Percentiles rank a stretch among this genome's conserved stretches.
phyloP scores from a whole-genome alignment of 78 protist genomes.

The Dictyostelium capitatum region DNA sequence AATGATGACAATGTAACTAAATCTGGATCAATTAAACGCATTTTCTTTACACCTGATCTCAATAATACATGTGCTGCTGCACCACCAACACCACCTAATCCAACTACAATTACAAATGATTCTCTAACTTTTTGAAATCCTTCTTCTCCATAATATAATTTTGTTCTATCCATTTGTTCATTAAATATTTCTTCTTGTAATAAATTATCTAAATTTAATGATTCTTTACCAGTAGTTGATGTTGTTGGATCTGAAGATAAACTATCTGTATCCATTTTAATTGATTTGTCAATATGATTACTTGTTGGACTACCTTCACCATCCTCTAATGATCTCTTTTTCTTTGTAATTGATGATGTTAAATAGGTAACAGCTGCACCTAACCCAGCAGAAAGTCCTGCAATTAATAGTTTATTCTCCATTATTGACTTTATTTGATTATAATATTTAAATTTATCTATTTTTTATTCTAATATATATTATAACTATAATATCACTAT shows the following conservation, averaged over 20 bases:
- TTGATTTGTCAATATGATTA: neutral
- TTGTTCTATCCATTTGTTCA: slow-evolving; percentile 78
- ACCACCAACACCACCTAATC: slow-evolving; percentile 87
- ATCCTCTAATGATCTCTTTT: slow-evolving; percentile 2
- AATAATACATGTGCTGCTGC: slow-evolving; percentile 68
- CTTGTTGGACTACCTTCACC: neutral
- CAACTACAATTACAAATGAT: slow-evolving; percentile 82
- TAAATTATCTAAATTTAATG: slow-evolving; percentile 5
- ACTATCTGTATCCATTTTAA: slow-evolving; percentile 25
- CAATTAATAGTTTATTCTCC: slow-evolving; percentile 59
- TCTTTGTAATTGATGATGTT: slow-evolving; percentile 45
- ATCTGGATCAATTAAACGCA: slow-evolving; percentile 87
- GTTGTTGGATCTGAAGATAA: neutral
- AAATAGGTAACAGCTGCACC: slow-evolving; percentile 57
- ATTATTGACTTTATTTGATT: slow-evolving; percentile 8
- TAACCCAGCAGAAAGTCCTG: slow-evolving; percentile 57
- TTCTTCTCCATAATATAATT: slow-evolving; percentile 82
- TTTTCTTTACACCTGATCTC: slow-evolving; percentile 85
- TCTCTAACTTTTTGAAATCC: slow-evolving; percentile 44
- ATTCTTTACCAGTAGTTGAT: neutral
- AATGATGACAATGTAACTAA: slow-evolving; percentile 85
- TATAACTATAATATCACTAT: too few relatives aligned
- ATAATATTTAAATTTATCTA: slow-evolving; percentile 9
- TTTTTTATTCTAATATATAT: neutral
- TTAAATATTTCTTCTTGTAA: slow-evolving; percentile 46